These are phyloP conservation scores for Cinnamomum micranthum DNA, from an alignment of 164 flowering plant species.

Conservation along the genomic window DNA sequence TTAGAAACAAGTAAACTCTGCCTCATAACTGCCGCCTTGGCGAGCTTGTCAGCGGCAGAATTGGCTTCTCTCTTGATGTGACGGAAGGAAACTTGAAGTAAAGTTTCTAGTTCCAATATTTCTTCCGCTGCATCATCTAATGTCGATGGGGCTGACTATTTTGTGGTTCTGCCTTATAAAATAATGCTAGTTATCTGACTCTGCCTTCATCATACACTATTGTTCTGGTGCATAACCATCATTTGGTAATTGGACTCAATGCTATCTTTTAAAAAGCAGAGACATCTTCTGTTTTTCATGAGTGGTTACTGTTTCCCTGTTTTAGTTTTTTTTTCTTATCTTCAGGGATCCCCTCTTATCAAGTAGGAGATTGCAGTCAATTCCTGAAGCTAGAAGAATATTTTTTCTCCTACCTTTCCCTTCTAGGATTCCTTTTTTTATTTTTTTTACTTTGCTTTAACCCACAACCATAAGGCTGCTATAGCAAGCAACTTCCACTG, in stretches of 20 bases:
- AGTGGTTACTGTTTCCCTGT: neutral
- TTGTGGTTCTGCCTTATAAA: neutral
- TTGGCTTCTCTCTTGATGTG: too few relatives aligned
- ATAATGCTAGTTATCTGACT: neutral
- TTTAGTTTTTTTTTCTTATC: neutral
- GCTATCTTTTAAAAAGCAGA: neutral
- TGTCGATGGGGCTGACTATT: neutral
- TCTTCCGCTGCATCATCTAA: too few relatives aligned
- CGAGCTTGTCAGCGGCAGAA: too few relatives aligned
- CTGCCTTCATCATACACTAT: neutral
- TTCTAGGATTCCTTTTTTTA: neutral
- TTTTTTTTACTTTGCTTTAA: too few relatives aligned
- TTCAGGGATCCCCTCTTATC: neutral
- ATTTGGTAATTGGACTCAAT: neutral
- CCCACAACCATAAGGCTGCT: neutral
- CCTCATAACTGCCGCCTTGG: too few relatives aligned
- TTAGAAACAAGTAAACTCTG: too few relatives aligned
- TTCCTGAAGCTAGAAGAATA: too few relatives aligned
- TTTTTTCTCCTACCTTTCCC: neutral
- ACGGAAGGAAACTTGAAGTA: too few relatives aligned
- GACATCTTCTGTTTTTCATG: neutral
- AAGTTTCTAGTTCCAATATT: too few relatives aligned
- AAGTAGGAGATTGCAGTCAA: too few relatives aligned
- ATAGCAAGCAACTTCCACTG: neutral
- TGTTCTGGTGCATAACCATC: neutral